These are phyloP conservation scores for Gamsiella multidivaricata DNA, from an alignment of 192 early-diverging fungal species.

Conservation along the genomic window DNA sequence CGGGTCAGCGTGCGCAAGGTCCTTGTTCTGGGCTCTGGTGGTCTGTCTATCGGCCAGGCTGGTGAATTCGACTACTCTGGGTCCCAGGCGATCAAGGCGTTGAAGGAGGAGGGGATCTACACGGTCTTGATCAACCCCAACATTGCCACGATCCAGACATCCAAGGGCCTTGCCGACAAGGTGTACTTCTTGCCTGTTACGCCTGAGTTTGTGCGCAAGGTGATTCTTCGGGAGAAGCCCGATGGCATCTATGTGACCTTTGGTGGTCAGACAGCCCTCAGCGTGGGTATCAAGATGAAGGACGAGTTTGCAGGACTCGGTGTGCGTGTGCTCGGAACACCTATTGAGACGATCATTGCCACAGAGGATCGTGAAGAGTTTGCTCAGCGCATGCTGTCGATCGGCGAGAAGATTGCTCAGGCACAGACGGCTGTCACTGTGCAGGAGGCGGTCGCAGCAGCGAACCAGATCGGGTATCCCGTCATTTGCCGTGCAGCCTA, in stretches of 20 bases:
- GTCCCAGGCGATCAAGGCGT: slow-evolving; percentile 93
- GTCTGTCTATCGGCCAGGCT: slow-evolving; percentile 97
- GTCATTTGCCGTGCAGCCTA: slow-evolving; percentile 97
- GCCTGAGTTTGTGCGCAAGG: slow-evolving; percentile 93
- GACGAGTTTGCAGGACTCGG: slow-evolving; percentile 89
- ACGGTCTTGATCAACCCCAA: slow-evolving; percentile 98
- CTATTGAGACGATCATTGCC: slow-evolving; percentile 93
- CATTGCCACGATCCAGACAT: slow-evolving; percentile 99
- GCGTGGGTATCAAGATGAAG: slow-evolving; percentile 93
- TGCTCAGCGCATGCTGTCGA: slow-evolving; percentile 81
- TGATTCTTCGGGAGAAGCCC: slow-evolving; percentile 94
- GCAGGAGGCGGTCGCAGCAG: slow-evolving; percentile 90
- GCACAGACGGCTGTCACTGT: slow-evolving; percentile 83
- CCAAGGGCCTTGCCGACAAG: slow-evolving; percentile 95
- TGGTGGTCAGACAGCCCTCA: slow-evolving; percentile 97
- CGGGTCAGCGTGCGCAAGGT: slow-evolving; percentile 88
- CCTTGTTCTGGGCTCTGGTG: slow-evolving; percentile 95
- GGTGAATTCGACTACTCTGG: slow-evolving; percentile 99
- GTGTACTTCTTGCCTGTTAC: slow-evolving; percentile 98
- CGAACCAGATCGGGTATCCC: slow-evolving; percentile 91
- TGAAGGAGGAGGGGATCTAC: slow-evolving; percentile 97
- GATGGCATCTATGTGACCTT: slow-evolving; percentile 99
- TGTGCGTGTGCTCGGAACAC: slow-evolving; percentile 96
- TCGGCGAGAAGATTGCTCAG: slow-evolving; percentile 92
- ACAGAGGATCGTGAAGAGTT: slow-evolving; percentile 98